Percentiles rank a stretch among this genome's conserved stretches.
Evolutionary conservation across 108 stramenopile species (phyloP).

Genomic region (Pseudonitzschia multiseries): DNA sequence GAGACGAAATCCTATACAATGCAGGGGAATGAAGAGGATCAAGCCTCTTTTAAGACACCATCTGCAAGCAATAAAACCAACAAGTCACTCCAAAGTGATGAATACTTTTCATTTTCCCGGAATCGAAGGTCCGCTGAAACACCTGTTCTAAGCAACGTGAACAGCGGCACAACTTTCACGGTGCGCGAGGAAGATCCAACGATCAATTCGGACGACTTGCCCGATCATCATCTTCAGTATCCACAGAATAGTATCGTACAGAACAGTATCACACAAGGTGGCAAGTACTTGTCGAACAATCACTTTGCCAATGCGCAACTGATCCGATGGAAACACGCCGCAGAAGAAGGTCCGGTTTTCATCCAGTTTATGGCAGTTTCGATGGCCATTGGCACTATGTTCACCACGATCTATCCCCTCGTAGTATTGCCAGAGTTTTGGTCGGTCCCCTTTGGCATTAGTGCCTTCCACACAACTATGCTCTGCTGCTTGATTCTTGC

Average conservation of each 20-base stretch:
- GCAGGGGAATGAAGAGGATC: not conserved
- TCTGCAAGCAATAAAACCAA: too few species aligned
- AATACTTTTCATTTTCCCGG: too few species aligned
- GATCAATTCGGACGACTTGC: not conserved
- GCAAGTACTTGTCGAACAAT: conserved; percentile 36
- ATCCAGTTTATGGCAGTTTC: conserved; percentile 39
- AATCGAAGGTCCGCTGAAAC: too few species aligned
- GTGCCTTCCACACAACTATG: conserved; percentile 30
- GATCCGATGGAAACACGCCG: conserved; percentile 53
- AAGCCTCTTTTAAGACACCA: not conserved
- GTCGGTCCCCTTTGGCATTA: conserved; percentile 24
- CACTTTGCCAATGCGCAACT: conserved; percentile 50
- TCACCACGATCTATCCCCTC: conserved; percentile 34
- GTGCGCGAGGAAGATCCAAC: not conserved
- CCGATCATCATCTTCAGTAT: not conserved
- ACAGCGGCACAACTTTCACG: not conserved
- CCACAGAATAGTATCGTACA: conserved; percentile 7
- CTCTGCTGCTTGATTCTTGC: conserved; percentile 32
- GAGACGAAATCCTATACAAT: not conserved
- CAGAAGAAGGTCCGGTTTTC: conserved; percentile 50
- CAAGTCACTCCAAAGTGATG: too few species aligned
- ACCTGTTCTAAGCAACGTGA: too few species aligned
- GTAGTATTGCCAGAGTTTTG: conserved; percentile 23
- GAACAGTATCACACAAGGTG: conserved; percentile 29
- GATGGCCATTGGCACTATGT: conserved; percentile 29